phyloP scores from a whole-genome alignment of 192 early-diverging fungal genomes.

The Coemansia sp. region DNA sequence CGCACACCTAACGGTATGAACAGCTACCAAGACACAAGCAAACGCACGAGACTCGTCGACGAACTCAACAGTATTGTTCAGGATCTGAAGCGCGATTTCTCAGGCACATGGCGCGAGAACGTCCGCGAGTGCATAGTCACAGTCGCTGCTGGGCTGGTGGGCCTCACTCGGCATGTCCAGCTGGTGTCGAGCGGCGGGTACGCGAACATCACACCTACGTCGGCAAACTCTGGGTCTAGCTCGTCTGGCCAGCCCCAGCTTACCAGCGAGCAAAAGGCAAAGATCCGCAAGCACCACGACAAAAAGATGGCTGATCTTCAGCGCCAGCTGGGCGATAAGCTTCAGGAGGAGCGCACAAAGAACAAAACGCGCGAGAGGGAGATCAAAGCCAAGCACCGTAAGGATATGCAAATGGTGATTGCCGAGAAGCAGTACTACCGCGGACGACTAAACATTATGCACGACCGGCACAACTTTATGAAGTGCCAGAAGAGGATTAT shows the following conservation, averaged over 20 bases:
- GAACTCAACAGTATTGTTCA: conserved; percentile 21
- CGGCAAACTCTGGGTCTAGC: conserved; percentile 10
- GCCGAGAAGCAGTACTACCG: conserved; percentile 34
- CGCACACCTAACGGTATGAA: neutral
- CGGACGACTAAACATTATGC: conserved; percentile 18
- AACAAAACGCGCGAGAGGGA: neutral
- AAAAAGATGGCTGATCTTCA: conserved; percentile 3
- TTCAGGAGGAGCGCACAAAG: conserved; percentile 8
- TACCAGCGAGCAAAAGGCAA: conserved; percentile 28
- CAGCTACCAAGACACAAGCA: neutral
- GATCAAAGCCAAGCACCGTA: neutral
- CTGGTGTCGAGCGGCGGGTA: neutral
- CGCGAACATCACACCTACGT: neutral
- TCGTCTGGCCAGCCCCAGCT: conserved; percentile 24
- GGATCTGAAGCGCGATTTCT: conserved; percentile 19
- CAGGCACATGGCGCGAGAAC: conserved; percentile 30
- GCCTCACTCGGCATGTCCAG: neutral
- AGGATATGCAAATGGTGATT: conserved; percentile 5
- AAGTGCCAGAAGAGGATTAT: conserved; percentile 25
- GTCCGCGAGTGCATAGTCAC: conserved; percentile 21
- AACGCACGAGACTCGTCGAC: conserved; percentile 17
- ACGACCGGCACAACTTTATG: conserved; percentile 15
- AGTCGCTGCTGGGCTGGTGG: conserved; percentile 3
- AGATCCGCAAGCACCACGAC: conserved; percentile 22
- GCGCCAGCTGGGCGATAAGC: neutral